Evolutionary conservation across 2,329 filamentous ascomycete genomes (phyloP).

Genomic region (Fusarium piperis): DNA sequence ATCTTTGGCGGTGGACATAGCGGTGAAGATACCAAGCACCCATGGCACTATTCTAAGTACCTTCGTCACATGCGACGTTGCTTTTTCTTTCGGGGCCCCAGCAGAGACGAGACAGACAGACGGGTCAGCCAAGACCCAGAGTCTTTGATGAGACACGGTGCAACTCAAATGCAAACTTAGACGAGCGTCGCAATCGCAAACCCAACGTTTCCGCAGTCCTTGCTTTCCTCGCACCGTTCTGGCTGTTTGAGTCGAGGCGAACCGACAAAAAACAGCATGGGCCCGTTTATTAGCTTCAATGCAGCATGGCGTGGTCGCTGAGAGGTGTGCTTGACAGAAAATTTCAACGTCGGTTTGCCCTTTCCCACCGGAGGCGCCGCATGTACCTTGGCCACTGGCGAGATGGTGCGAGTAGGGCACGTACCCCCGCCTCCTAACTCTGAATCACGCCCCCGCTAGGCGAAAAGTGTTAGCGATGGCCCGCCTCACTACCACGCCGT

Average conservation of each 20-base stretch:
- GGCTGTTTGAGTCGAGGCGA: constrained; percentile 2
- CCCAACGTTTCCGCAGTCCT: background rate
- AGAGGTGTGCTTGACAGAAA: constrained; percentile 28
- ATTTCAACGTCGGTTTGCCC: constrained; percentile 27
- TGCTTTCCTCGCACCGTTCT: constrained; percentile 21
- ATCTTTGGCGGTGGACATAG: constrained; percentile 28
- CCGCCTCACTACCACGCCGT: background rate
- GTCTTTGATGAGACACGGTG: constrained; percentile 23
- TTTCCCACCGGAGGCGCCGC: constrained; percentile 25
- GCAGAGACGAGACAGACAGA: background rate
- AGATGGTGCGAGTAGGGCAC: constrained; percentile 36
- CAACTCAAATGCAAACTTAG: background rate
- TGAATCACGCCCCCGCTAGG: background rate
- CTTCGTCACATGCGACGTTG: constrained; percentile 29
- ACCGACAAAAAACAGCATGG: constrained; percentile 9
- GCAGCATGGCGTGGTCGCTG: constrained; percentile 20
- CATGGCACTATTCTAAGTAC: constrained; percentile 10
- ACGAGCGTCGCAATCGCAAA: constrained; percentile 5
- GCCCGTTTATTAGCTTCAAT: constrained; percentile 29
- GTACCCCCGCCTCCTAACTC: constrained; percentile 21
- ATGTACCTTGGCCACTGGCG: constrained; percentile 33
- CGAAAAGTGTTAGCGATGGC: constrained; percentile 27
- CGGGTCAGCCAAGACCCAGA: background rate
- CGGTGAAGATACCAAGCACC: constrained; percentile 33
- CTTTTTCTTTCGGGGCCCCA: constrained; percentile 18